Conservation (phyloP, 1,284 basidiomycete genomes). For the Ganoderma lucidum region DNA sequence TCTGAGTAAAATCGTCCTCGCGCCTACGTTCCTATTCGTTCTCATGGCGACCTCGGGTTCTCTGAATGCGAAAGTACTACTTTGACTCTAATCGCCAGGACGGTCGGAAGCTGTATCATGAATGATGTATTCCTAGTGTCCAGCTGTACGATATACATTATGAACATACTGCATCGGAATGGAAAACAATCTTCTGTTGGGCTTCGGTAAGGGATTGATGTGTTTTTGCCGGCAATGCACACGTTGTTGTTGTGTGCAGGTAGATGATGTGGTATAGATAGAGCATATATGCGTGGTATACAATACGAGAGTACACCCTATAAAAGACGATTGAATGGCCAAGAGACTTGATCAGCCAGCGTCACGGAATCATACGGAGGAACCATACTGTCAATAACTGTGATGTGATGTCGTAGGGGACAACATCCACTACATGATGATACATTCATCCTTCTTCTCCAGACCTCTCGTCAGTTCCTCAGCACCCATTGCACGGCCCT, state of each 20-base stretch:
- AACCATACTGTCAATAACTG: neutral
- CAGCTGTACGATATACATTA: neutral
- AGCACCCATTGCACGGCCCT: constrained; percentile 57
- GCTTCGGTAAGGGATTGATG: too few species aligned
- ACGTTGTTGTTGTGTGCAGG: neutral
- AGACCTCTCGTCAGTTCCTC: constrained; percentile 68
- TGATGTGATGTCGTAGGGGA: neutral
- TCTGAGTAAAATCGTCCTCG: neutral
- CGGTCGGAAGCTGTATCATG: neutral
- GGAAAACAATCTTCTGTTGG: too few species aligned
- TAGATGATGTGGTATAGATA: neutral
- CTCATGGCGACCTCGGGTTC: neutral
- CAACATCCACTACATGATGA: constrained; percentile 64
- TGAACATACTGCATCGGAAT: neutral
- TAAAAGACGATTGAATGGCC: neutral
- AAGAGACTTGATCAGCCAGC: neutral
- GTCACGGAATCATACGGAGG: neutral
- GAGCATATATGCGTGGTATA: neutral
- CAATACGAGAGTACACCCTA: neutral
- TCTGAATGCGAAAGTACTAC: neutral
- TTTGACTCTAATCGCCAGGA: neutral
- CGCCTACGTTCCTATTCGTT: neutral
- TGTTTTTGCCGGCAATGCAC: too few species aligned
- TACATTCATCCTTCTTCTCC: constrained; percentile 64
- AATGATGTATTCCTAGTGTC: neutral